Conservation (phyloP, 2,329 filamentous ascomycete genomes). For the Trichoderma citrinoviride region DNA sequence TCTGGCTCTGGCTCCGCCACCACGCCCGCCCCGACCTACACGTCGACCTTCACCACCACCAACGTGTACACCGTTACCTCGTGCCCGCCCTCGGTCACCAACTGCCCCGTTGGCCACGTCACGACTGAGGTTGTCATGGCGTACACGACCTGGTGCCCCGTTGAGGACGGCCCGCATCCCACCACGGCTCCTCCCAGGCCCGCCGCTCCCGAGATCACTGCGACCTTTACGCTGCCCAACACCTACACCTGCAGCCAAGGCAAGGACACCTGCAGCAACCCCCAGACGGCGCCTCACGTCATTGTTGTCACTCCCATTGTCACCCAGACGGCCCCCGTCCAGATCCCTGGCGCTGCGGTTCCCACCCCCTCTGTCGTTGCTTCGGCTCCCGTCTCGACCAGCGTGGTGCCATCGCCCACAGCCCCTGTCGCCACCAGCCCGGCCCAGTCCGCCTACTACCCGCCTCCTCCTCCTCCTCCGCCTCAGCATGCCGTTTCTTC, state of each 20-base stretch:
- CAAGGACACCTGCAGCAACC: slow-evolving; percentile 32
- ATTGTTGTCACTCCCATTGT: slow-evolving; percentile 31
- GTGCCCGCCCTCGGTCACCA: slow-evolving; percentile 34
- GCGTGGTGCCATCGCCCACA: slow-evolving; percentile 4
- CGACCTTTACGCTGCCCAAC: slow-evolving; percentile 32
- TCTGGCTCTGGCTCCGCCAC: slow-evolving; percentile 18
- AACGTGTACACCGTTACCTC: slow-evolving; percentile 35
- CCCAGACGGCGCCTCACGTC: slow-evolving; percentile 26
- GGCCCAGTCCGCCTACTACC: slow-evolving; percentile 12
- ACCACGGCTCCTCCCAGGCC: neutral
- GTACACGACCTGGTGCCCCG: slow-evolving; percentile 25
- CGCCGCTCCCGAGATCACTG: slow-evolving; percentile 29
- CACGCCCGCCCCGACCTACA: slow-evolving; percentile 23
- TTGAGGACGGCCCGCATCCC: neutral
- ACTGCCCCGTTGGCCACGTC: slow-evolving; percentile 24
- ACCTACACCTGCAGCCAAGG: slow-evolving; percentile 31
- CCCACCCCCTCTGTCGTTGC: slow-evolving; percentile 24
- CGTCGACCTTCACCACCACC: slow-evolving; percentile 32
- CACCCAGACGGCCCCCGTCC: slow-evolving; percentile 17
- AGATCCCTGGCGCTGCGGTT: slow-evolving; percentile 26
- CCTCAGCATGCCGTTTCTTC: slow-evolving; percentile 2
- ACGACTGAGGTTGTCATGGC: slow-evolving; percentile 29
- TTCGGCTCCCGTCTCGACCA: slow-evolving; percentile 23
- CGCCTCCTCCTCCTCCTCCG: slow-evolving; percentile 11
- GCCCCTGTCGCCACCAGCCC: slow-evolving; percentile 19